Conservation (phyloP, 306 rosid genomes). For the Quercus robur region DNA sequence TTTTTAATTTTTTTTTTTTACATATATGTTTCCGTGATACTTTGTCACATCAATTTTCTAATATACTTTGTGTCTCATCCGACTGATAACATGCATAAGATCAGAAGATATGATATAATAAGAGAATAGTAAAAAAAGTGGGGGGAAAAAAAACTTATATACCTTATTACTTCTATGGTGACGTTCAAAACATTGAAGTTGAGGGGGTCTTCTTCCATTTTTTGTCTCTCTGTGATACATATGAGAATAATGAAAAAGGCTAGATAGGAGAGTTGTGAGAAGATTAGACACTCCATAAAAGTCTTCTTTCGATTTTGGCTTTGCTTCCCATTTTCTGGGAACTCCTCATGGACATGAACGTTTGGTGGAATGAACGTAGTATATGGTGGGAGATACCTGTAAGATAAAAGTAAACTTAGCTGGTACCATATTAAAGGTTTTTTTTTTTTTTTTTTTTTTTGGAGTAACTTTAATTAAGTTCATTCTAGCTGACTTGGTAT, state of each 20-base stretch:
- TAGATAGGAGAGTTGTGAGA: conserved; percentile 64
- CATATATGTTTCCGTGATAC: too few species aligned
- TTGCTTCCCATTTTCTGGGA: neutral
- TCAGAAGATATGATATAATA: too few species aligned
- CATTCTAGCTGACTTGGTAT: too few species aligned
- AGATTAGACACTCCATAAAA: conserved; percentile 28
- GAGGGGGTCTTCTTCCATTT: conserved; percentile 66
- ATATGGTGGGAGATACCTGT: conserved; percentile 72
- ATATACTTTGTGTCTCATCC: too few species aligned
- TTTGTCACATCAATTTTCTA: too few species aligned
- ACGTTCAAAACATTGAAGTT: conserved; percentile 59
- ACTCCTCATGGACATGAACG: neutral
- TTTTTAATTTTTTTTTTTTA: fast-evolving
- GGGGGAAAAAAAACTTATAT: neutral
- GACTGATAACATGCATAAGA: too few species aligned
- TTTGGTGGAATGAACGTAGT: conserved; percentile 39
- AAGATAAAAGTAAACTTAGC: neutral
- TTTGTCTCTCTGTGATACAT: conserved; percentile 58
- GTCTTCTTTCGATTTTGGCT: neutral
- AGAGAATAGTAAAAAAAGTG: neutral
- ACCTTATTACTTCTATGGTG: conserved; percentile 61
- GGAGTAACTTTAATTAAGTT: too few species aligned
- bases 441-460: too few species aligned
- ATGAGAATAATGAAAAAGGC: conserved; percentile 54
- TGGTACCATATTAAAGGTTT: too few species aligned